Base-by-base conservation (phyloP, 1,284 basidiomycete species). In the Ceratobasidium sp. region DNA sequence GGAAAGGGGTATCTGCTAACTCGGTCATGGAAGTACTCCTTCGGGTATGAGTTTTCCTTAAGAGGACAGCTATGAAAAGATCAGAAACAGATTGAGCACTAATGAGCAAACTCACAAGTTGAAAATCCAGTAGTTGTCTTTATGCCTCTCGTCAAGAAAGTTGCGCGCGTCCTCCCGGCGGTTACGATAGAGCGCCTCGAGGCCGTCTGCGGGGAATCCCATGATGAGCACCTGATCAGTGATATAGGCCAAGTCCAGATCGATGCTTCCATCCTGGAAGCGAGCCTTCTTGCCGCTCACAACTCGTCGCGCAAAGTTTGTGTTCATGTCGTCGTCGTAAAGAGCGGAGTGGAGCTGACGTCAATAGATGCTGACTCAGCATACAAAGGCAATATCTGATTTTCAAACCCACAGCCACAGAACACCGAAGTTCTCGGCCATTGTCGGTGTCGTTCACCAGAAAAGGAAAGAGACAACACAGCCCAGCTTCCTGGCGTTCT, bases 1-100 rank as follows among this genome's bases (percentile, higher is more conserved):
- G 94, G 94, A 77, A 95, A 96, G 0, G 94, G 94, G 78, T 91
- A 95, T 73, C 93, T 84, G 76, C 92, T 95, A 26, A 95, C 92
- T 38, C 91, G 83, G 8, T 88, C 88, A 9, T 86, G 85, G 76
- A 93, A 93, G 28, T 88, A 81, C 50, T 80, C 80, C 4, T 86
- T 80, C 5, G 87, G 85, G 78, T 93, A 93, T 11, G 87, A 85
- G 77, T 92, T 93, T 79, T 92, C 91, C 71, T 82, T 84, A n/a
- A 90, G 77, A 0, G 93, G 92, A 77, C 93, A 94, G 74, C 81
- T 82, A 55, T 18, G 18, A 14, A 16, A 21, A 55, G 47, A 30
- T 72, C 8, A 57, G 16, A 28, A 14, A 50, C 13, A 0, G 18
- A 50, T 47, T 41, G 35, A 21, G 13, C 16, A 38, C n/a, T 1